Evolutionary conservation across 257 asterid species (phyloP).

Genomic region (Eucommia ulmoides): DNA sequence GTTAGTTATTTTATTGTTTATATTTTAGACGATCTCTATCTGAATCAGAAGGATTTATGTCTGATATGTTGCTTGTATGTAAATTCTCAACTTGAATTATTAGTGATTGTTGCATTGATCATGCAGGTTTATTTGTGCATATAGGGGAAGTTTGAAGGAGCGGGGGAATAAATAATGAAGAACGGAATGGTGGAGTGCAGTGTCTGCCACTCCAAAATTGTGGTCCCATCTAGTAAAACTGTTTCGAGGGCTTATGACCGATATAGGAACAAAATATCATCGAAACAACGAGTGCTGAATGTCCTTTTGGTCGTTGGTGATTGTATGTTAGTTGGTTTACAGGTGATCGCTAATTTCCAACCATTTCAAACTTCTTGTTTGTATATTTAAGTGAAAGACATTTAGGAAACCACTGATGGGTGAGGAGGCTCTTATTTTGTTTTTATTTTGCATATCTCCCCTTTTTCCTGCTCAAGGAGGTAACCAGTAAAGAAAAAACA

Average conservation of each 20-base stretch:
- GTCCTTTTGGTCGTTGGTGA: conserved; percentile 59
- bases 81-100: background rate
- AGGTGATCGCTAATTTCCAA: conserved; percentile 22
- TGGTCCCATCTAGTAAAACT: conserved; percentile 45
- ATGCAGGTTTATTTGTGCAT: background rate
- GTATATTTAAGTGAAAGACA: background rate
- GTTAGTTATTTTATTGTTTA: background rate
- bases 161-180: conserved; percentile 21
- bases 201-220: conserved; percentile 76
- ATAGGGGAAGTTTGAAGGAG: background rate
- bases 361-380: background rate
- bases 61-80: background rate
- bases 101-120: background rate
- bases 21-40: background rate
- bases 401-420: background rate
- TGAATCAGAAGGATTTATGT: background rate
- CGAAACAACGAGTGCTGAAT: conserved; percentile 62
- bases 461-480: no score
- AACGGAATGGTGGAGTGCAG: conserved; percentile 77
- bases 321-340: conserved; percentile 65
- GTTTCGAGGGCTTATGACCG: conserved; percentile 63
- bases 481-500: no score
- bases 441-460: background rate
- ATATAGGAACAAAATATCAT: conserved; percentile 53
- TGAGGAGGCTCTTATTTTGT: background rate